Percentiles rank a stretch among this genome's conserved stretches.
phyloP scores from a whole-genome alignment of 768 basidiomycete species.

The Paxillus rubicundulus region DNA sequence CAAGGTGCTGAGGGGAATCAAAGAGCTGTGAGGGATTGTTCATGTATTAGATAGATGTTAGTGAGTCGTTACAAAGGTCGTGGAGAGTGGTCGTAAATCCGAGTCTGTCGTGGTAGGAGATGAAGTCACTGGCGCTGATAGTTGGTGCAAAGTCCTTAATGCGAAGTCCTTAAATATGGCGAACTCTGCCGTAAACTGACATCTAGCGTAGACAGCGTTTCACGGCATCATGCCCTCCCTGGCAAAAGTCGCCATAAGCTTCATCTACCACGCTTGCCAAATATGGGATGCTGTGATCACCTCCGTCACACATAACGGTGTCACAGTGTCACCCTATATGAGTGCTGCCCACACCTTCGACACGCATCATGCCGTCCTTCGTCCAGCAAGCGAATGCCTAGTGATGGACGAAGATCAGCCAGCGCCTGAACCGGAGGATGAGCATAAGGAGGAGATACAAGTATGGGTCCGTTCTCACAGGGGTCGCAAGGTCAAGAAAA shows the following conservation, averaged over 20 bases:
- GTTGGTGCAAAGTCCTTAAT: slow-evolving; percentile 11
- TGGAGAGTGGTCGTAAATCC: slow-evolving; percentile 8
- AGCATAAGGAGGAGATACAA: neutral
- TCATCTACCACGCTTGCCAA: slow-evolving; percentile 17
- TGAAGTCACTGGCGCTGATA: neutral
- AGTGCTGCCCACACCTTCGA: neutral
- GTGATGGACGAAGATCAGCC: slow-evolving; percentile 24
- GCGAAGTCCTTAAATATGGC: slow-evolving; percentile 16
- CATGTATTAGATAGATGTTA: slow-evolving; percentile 16
- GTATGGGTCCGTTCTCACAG: slow-evolving; percentile 29
- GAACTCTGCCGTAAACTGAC: slow-evolving; percentile 22
- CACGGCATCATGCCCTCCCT: too few relatives aligned
- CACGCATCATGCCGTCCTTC: slow-evolving; percentile 13
- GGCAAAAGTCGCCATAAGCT: too few relatives aligned
- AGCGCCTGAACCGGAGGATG: slow-evolving; percentile 1
- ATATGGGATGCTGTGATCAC: slow-evolving; percentile 21
- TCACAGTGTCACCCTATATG: slow-evolving; percentile 17
- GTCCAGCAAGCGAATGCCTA: slow-evolving; percentile 34
- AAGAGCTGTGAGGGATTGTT: slow-evolving; percentile 10
- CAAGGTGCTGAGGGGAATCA: slow-evolving; percentile 18
- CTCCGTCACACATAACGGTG: neutral
- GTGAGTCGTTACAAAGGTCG: slow-evolving; percentile 6
- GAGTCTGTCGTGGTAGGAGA: slow-evolving; percentile 10
- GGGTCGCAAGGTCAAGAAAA: slow-evolving; percentile 42
- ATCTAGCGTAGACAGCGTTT: neutral